Evolutionary conservation across 495 filamentous ascomycete species (phyloP), one percentile per base, ranked within the genome.

Genomic region (Aspergillus mulundensis): DNA sequence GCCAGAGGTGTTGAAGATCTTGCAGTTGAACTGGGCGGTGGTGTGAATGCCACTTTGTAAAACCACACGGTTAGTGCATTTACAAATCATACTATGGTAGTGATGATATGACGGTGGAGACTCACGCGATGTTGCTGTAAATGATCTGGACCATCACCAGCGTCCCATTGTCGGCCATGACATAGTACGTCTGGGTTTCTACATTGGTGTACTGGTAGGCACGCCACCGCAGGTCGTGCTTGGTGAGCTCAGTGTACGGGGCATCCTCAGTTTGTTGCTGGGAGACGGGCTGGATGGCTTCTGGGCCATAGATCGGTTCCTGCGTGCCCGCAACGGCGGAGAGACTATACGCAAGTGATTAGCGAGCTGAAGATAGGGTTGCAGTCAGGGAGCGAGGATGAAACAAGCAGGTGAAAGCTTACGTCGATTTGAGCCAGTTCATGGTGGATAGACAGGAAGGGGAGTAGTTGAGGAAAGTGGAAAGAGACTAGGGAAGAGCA

Each of bases 101-200:
- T n/a, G n/a, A n/a, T n/a, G n/a, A n/a, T n/a, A n/a, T n/a, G n/a
- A n/a, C 25, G 25, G 3, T 28, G n/a, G 12, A 10, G 20, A 68
- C 91, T 79, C 82, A 97, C 94, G 82, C 87, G 72, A 98, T 89
- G 72, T 96, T 98, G 75, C 88, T 96, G 81, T 97, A 97, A 68
- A 97, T 96, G 70, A 97, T 80, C 79, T 97, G 95, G 49, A 81
- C 83, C 70, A 96, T 80, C 6, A 80, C 90, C 59, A 93, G 66
- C 57, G 84, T 78, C 16, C 94, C 95, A 54, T 72, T 79, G 56
- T 96, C 88, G 44, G 87, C 76, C 77, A 86, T 87, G 68, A 95
- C 71, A 74, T 98, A 97, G 76, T 97, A 98, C 56, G 82, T 90
- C 75, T 97, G 88, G n/a, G 91, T 97, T 76, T 98, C 94, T 54